These are phyloP conservation scores for Amanita subjunquillea DNA, from an alignment of 768 basidiomycete genomes.

Conservation along the genomic window DNA sequence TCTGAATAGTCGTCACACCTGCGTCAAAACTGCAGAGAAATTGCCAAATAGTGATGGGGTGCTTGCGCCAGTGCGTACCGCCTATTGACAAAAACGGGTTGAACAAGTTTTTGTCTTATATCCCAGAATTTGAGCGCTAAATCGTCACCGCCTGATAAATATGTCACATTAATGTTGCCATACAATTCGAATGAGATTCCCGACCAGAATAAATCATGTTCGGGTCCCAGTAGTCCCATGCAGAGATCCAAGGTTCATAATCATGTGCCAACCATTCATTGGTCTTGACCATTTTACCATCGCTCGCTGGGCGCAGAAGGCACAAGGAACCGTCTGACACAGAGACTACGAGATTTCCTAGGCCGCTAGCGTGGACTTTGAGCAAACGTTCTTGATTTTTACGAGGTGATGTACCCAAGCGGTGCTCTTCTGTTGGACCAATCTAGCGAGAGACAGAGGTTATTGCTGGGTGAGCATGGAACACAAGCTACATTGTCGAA, in stretches of 20 bases:
- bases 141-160: conserved; percentile 78
- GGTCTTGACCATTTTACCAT: conserved; percentile 31
- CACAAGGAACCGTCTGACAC: conserved; percentile 71
- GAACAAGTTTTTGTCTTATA: conserved; percentile 47
- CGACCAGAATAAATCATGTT: conserved; percentile 79
- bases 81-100: conserved; percentile 65
- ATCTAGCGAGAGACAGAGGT: conserved; percentile 84
- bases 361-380: conserved; percentile 21
- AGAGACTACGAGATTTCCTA: conserved; percentile 64
- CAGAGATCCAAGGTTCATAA: conserved; percentile 88
- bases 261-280: conserved; percentile 83
- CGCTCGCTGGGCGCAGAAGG: conserved; percentile 42
- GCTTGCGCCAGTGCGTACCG: conserved; percentile 27
- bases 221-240: conserved; percentile 83
- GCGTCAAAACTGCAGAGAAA: conserved; percentile 63
- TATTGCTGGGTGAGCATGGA: conserved; percentile 39
- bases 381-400: not conserved
- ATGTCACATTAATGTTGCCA: not conserved
- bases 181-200: conserved; percentile 5
- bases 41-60: not conserved
- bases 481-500: conserved; percentile 32
- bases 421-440: conserved; percentile 68
- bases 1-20: conserved; percentile 87
- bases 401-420: conserved; percentile 27
- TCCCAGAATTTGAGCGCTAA: conserved; percentile 89